A percentile compares a stretch with the other conserved stretches of the same genome.
Conservation (phyloP, 441 rosid species). For the Euphorbia celastroides region DNA sequence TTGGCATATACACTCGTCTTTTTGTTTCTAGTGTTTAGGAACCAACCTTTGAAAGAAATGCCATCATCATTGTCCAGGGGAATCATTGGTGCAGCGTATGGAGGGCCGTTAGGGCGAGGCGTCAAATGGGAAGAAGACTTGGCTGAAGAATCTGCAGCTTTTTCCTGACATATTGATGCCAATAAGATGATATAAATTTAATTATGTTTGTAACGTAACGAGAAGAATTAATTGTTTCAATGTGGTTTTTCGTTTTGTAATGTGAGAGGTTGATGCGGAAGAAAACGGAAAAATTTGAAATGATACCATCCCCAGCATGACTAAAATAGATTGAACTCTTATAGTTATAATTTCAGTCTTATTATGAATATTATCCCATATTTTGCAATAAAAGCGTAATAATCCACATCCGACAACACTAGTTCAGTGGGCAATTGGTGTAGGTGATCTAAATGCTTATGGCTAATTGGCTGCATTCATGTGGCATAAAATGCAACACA, state of each 20-base stretch:
- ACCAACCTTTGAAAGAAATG: conserved; percentile 65
- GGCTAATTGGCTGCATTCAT: not conserved
- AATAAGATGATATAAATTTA: not conserved
- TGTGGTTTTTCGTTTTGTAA: not conserved
- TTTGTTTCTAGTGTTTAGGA: not conserved
- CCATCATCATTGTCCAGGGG: conserved; percentile 73
- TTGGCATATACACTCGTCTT: not conserved
- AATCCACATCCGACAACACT: not conserved
- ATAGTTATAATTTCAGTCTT: not conserved
- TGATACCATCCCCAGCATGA: not conserved
- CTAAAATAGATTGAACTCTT: not conserved
- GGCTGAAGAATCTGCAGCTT: conserved; percentile 54
- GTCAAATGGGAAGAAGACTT: conserved; percentile 69
- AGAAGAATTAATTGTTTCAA: not conserved
- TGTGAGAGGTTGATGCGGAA: not conserved
- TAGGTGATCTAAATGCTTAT: not conserved
- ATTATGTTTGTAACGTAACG: not conserved
- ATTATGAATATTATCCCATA: conserved; percentile 1
- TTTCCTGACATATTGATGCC: conserved; percentile 51
- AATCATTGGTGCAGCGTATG: conserved; percentile 57
- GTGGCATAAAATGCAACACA: conserved; percentile 1
- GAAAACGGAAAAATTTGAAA: conserved; percentile 5
- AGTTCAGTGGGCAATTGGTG: not conserved
- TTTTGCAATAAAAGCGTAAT: not conserved
- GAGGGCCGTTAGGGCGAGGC: conserved; percentile 66